phyloP scores from a whole-genome alignment of 2,329 filamentous ascomycete genomes.

The Dactylellina cionopaga region DNA sequence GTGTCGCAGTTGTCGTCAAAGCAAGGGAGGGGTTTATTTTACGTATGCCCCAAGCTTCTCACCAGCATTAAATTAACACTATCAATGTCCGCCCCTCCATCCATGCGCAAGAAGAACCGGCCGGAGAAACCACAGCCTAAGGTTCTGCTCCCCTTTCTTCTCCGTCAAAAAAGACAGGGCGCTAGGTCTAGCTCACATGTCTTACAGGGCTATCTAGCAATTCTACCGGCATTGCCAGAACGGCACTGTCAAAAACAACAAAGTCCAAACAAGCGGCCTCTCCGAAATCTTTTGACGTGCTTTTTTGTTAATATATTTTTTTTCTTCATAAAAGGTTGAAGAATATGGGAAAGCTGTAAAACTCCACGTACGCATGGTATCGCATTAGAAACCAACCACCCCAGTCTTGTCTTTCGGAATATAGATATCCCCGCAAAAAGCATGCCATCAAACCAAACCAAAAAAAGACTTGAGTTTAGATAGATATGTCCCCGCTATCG shows the following conservation, averaged over 20 bases:
- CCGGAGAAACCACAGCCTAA: slow-evolving; percentile 46
- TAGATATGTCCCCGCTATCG: slow-evolving; percentile 45
- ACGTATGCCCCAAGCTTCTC: neutral
- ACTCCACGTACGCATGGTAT: slow-evolving; percentile 31
- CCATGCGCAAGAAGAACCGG: slow-evolving; percentile 31
- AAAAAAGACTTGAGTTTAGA: too few species aligned
- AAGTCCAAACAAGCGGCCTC: slow-evolving; percentile 14
- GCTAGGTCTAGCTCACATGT: slow-evolving; percentile 45
- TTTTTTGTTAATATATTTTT: too few species aligned
- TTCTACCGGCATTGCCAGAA: slow-evolving; percentile 46
- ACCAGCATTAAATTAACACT: neutral
- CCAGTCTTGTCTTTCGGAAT: slow-evolving; percentile 29
- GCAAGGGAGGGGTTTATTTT: slow-evolving; percentile 24
- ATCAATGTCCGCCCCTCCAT: slow-evolving; percentile 14
- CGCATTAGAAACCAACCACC: too few species aligned
- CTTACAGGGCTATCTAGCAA: slow-evolving; percentile 18
- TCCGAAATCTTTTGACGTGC: too few species aligned
- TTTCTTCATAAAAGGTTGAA: too few species aligned
- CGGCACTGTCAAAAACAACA: slow-evolving; percentile 44
- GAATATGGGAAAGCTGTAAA: slow-evolving; percentile 40
- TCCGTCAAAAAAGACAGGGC: slow-evolving; percentile 20
- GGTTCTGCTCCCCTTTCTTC: slow-evolving; percentile 13
- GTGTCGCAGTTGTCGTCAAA: slow-evolving; percentile 19
- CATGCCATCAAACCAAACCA: too few species aligned
- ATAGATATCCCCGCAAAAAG: slow-evolving; percentile 23